Evolutionary conservation across 768 basidiomycete species (phyloP), one percentile per base, ranked within the genome.

Genomic region (Panaeolus cyanescens): DNA sequence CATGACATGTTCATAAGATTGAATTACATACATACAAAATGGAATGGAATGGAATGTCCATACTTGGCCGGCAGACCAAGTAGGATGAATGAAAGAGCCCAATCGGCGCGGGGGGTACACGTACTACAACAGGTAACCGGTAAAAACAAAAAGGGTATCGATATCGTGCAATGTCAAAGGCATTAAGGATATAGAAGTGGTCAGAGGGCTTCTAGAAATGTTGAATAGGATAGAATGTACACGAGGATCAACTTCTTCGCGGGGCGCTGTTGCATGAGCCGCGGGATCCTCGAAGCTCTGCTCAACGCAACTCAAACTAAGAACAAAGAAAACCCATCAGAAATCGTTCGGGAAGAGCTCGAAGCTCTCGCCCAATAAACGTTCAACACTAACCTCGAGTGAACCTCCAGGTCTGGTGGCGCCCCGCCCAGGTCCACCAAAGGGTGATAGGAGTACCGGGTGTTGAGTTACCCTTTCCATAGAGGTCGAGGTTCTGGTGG

Each of bases 351-450:
- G 30, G 45, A 50, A 50, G 12, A 20, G 1, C 12, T 2, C 22
- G 8, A 50, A 50, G 10, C 13, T 28, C 25, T n/a, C n/a, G n/a
- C n/a, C n/a, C n/a, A n/a, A 25, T 7, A 20, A 50, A 42, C 39
- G n/a, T n/a, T n/a, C 19, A 20, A 15, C n/a, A 64, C 70, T 55
- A 54, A 74, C 74, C 70, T 70, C 61, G 65, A 36, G 70, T 71
- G 67, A 83, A 76, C 25, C 64, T 75, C 86, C 86, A 87, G 3
- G 80, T 76, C 72, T 88, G 86, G 65, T 86, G 85, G 19, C 75
- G 54, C 3, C 79, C 83, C 0, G 67, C 69, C 84, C 83, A 85
- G 17, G 74, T 74, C 13, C 64, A 65, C 85, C 85, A 87, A 28
- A 85, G 56, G 2, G 77, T 75, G 22, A 87, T 68, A 0, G 75